Percentiles rank a stretch among this genome's conserved stretches.
Conservation (phyloP, 176 grass and related monocot species). For the Poa pratensis region DNA sequence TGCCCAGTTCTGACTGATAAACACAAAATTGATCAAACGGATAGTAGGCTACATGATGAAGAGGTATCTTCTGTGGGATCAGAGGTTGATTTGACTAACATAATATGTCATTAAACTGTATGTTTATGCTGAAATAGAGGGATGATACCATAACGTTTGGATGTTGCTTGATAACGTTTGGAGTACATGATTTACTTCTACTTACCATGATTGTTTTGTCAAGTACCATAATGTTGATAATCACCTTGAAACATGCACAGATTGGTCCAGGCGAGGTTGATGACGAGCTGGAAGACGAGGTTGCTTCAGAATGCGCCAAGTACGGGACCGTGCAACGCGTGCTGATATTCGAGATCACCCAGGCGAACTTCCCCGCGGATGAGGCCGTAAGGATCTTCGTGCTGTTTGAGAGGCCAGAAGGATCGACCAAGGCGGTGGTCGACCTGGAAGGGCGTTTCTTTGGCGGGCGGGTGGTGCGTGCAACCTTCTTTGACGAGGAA, state of each 20-base stretch:
- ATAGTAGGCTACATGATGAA: background rate
- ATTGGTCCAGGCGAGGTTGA: conserved; percentile 96
- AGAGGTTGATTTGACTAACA: background rate
- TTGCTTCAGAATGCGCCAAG: conserved; percentile 80
- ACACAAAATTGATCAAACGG: background rate
- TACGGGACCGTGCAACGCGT: conserved; percentile 76
- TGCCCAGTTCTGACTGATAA: background rate
- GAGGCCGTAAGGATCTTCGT: conserved; percentile 96
- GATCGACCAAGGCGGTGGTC: conserved; percentile 74
- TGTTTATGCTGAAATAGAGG: too few relatives aligned
- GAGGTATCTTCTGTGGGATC: background rate
- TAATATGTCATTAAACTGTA: background rate
- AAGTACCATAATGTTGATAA: background rate
- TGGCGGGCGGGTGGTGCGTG: conserved; percentile 70
- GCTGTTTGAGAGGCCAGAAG: conserved; percentile 81
- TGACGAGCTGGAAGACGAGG: conserved; percentile 92
- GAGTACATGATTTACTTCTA: background rate
- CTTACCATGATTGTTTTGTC: background rate
- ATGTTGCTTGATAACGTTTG: background rate
- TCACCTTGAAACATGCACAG: conserved; percentile 47
- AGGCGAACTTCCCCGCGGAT: conserved; percentile 61
- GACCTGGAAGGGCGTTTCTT: conserved; percentile 83
- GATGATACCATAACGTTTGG: background rate
- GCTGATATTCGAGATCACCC: conserved; percentile 98
- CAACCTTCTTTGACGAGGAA: conserved; percentile 76